Evolutionary conservation across 176 grass and related monocot genomes (phyloP), one percentile per base, ranked within the genome.

Genomic region (Bolboschoenus planiculmis): DNA sequence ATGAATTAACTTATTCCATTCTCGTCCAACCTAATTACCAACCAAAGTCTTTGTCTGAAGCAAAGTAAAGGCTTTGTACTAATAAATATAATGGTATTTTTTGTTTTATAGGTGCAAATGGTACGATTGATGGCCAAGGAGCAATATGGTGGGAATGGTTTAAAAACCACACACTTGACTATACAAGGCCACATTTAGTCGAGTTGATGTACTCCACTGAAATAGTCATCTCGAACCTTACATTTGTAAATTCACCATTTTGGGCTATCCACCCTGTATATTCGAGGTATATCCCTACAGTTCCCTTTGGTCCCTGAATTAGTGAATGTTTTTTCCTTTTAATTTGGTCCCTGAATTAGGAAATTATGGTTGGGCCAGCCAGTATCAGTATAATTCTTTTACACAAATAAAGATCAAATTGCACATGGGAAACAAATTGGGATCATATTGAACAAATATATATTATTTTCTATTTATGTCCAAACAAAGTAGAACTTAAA

Each of bases 241-340:
- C 96, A 11, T 95, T 99, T 80, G 88, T 84, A 40, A 90, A 93
- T 63, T 99, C 96, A 7, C 91, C 96, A 1, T 99, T 95, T 83
- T 99, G 92, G 92, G 90, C 94, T 72, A 95, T 99, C 79, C 96
- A 95, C 85, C 96, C 96, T 59, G 89, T 99, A 59, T 99, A 99
- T 71, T 95, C 92, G 84, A 93, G 96, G 96, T 99, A 87, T 74
- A 83, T 87, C 47, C 80, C 78, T 78, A 58, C 82, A 55, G 56
- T 90, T 53, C 39, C 33, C 36, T 87, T 62, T 91, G 33, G 57
- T 10, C 50, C 43, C 44, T 47, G 34, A 66, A 36, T 13, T n/a
- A 36, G 62, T 66, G 18, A 6, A 7, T 36, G 16, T 36, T 36
- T 66, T 27, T 36, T 64, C 36, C 18, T 66, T 31, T 16, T 36